A percentile compares a stretch with the other conserved stretches of the same genome.
Evolutionary conservation across 139 green algal species (phyloP).

Genomic region (Picochlorum sp.): DNA sequence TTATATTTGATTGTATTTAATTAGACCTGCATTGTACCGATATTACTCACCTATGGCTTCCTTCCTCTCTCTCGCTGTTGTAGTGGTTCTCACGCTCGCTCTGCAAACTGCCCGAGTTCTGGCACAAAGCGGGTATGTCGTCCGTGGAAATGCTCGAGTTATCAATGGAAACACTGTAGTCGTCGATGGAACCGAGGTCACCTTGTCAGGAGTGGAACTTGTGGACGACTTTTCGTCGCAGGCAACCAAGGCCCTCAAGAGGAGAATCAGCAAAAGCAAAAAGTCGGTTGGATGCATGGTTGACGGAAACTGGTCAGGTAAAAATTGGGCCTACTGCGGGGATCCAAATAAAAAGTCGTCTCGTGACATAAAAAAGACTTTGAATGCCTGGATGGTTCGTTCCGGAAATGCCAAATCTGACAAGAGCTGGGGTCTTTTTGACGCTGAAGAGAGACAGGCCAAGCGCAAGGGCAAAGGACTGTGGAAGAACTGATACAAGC

Average conservation of each 20-base stretch:
- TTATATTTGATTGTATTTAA: no score
- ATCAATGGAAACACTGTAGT: background rate
- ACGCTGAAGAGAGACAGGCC: background rate
- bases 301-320: background rate
- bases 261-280: background rate
- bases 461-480: conserved; percentile 3
- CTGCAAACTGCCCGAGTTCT: no score
- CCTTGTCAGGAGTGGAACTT: background rate
- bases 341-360: background rate
- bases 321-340: background rate
- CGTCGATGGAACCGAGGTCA: background rate
- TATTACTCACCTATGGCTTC: no score
- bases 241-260: background rate
- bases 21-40: no score
- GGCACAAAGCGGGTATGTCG: background rate
- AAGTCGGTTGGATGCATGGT: background rate
- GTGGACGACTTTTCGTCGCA: background rate
- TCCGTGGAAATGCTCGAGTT: background rate
- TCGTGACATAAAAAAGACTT: background rate
- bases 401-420: background rate
- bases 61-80: no score
- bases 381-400: background rate
- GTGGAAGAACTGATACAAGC: background rate
- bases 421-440: background rate
- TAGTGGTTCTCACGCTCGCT: no score